phyloP scores from a whole-genome alignment of 441 rosid genomes.

The Metrosideros polymorpha region DNA sequence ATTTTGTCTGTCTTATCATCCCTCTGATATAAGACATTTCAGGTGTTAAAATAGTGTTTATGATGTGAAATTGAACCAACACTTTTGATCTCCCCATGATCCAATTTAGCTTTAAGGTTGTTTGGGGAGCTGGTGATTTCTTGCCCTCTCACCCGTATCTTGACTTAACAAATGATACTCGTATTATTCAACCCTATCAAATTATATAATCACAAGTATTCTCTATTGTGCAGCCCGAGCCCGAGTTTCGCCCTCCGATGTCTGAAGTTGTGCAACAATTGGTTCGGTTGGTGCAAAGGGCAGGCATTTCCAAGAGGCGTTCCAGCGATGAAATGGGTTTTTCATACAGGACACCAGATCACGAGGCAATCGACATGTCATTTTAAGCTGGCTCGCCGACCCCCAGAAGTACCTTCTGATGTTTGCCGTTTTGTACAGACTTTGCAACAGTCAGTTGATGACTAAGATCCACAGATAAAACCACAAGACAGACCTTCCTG shows the following conservation, averaged over 20 bases:
- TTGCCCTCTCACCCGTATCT: not conserved
- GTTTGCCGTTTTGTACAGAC: not conserved
- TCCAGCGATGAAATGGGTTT: conserved; percentile 87
- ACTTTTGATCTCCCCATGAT: not conserved
- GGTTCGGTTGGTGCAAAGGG: conserved; percentile 87
- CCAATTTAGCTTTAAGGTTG: not conserved
- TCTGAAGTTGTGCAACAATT: conserved; percentile 94
- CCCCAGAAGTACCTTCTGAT: not conserved
- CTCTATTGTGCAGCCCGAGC: conserved; percentile 56
- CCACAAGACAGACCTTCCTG: not conserved
- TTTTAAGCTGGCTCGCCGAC: conserved; percentile 11
- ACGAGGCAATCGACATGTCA: conserved; percentile 54
- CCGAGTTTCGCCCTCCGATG: conserved; percentile 97
- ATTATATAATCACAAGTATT: not conserved
- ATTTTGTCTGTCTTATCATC: not conserved
- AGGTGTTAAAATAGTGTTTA: not conserved
- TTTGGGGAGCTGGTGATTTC: not conserved
- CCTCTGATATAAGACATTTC: not conserved
- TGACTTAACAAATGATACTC: not conserved
- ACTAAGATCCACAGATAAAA: not conserved
- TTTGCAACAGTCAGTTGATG: not conserved
- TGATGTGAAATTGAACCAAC: not conserved
- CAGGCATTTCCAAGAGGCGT: conserved; percentile 70
- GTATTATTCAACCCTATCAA: not conserved
- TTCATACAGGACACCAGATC: conserved; percentile 74